Percentiles rank a stretch among this genome's conserved stretches.
phyloP scores from a whole-genome alignment of 225 moss, liverwort and hornwort genomes.

The Asterella californica region DNA sequence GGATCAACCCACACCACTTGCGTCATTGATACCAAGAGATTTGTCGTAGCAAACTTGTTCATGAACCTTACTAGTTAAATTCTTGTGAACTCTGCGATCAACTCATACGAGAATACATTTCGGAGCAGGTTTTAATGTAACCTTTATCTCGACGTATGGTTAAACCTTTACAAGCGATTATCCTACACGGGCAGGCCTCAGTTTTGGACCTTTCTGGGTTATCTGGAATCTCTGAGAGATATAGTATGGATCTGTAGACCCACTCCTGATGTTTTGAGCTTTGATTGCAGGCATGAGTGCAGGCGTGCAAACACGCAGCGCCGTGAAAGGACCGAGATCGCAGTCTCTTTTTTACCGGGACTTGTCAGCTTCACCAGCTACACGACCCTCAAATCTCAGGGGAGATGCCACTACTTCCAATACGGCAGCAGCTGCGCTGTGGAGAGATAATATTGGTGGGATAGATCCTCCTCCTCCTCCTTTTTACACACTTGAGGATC shows the following conservation, averaged over 20 bases:
- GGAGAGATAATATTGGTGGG: slow-evolving; percentile 78
- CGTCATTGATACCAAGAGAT: too few species aligned
- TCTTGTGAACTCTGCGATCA: neutral
- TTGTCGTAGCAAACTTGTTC: neutral
- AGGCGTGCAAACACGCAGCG: slow-evolving; percentile 57
- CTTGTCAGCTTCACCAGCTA: slow-evolving; percentile 74
- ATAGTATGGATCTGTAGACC: too few species aligned
- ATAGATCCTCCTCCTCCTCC: slow-evolving; percentile 90
- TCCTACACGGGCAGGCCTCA: neutral
- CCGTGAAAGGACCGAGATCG: slow-evolving; percentile 59
- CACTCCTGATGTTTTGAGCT: neutral
- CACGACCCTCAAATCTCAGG: slow-evolving; percentile 48
- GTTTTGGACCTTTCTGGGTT: neutral
- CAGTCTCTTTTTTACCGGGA: slow-evolving; percentile 96
- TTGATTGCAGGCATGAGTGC: slow-evolving; percentile 52
- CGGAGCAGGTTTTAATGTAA: neutral
- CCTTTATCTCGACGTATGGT: neutral
- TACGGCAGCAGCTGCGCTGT: slow-evolving; percentile 62
- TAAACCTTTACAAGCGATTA: neutral
- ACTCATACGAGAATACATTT: neutral
- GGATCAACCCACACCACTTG: neutral
- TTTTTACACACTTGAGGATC: slow-evolving; percentile 91
- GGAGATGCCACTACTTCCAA: slow-evolving; percentile 60
- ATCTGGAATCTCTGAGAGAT: neutral
- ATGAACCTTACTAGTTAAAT: neutral